phyloP scores from a whole-genome alignment of 306 rosid species.

The Castanopsis chinensis region DNA sequence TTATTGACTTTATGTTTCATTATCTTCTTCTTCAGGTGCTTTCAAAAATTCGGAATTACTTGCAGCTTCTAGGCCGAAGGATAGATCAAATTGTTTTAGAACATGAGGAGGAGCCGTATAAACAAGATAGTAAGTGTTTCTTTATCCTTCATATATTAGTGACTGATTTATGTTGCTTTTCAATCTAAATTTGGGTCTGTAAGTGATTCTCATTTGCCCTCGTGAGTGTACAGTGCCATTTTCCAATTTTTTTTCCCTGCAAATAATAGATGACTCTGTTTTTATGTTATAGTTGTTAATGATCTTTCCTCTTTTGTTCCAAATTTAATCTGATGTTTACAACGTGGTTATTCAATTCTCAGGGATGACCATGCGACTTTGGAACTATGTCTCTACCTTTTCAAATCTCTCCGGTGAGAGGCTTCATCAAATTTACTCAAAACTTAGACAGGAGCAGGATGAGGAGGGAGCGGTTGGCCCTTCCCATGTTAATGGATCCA shows the following conservation, averaged over 20 bases:
- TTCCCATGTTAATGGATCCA: conserved; percentile 64
- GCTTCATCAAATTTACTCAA: conserved; percentile 85
- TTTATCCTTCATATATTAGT: not conserved
- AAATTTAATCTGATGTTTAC: not conserved
- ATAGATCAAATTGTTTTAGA: conserved; percentile 84
- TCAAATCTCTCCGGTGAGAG: conserved; percentile 97
- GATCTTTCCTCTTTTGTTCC: not conserved
- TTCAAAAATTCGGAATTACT: conserved; percentile 80
- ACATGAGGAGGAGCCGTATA: conserved; percentile 74
- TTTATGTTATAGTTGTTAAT: not conserved
- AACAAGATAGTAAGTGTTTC: conserved; percentile 84
- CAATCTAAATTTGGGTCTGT: not conserved
- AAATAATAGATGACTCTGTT: not conserved
- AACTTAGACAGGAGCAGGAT: conserved; percentile 78
- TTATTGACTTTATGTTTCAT: conserved; percentile 3
- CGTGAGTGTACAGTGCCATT: not conserved
- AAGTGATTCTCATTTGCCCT: not conserved
- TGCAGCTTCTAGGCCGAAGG: conserved; percentile 93
- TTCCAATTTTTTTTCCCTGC: no score
- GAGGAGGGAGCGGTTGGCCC: conserved; percentile 75
- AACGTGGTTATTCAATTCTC: conserved; percentile 2
- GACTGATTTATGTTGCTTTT: not conserved
- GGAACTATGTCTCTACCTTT: conserved; percentile 96
- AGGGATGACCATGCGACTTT: conserved; percentile 95
- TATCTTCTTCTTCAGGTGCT: conserved; percentile 59